These are phyloP conservation scores for Bolboschoenus planiculmis DNA, from an alignment of 176 grass and related monocot genomes.

Conservation along the genomic window DNA sequence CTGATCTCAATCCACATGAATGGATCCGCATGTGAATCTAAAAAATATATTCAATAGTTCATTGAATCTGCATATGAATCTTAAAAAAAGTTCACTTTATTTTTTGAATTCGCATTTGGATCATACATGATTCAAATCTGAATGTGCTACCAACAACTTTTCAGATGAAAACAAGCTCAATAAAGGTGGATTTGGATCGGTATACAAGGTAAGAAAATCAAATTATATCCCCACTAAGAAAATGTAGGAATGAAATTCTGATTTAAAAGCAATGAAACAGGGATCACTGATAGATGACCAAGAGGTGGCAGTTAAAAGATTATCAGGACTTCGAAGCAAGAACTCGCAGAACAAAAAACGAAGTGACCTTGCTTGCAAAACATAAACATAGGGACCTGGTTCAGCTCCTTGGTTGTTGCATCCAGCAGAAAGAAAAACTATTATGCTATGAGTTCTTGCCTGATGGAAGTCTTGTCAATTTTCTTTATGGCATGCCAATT, in stretches of 20 bases:
- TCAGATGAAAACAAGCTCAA: neutral
- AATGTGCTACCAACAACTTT: neutral
- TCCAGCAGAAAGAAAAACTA: neutral
- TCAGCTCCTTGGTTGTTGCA: constrained; percentile 19
- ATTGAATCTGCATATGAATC: too few species aligned
- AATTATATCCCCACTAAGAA: neutral
- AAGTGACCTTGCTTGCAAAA: constrained; percentile 21
- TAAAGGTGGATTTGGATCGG: neutral
- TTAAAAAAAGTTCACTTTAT: too few species aligned
- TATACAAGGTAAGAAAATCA: neutral
- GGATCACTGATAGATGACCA: neutral
- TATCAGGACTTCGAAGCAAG: neutral
- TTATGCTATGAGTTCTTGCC: constrained; percentile 29
- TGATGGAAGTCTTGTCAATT: constrained; percentile 16
- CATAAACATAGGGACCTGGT: constrained; percentile 24
- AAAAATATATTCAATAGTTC: too few species aligned
- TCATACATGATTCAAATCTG: too few species aligned
- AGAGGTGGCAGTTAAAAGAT: constrained; percentile 18
- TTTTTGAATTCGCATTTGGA: too few species aligned
- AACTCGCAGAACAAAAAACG: constrained; percentile 4
- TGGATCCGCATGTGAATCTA: too few species aligned
- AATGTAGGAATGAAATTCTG: neutral
- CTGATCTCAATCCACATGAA: too few species aligned
- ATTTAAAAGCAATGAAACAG: neutral
- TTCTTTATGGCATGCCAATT: constrained; percentile 22